Conservation (phyloP, 2,329 filamentous ascomycete species). For the Mycogone perniciosa region DNA sequence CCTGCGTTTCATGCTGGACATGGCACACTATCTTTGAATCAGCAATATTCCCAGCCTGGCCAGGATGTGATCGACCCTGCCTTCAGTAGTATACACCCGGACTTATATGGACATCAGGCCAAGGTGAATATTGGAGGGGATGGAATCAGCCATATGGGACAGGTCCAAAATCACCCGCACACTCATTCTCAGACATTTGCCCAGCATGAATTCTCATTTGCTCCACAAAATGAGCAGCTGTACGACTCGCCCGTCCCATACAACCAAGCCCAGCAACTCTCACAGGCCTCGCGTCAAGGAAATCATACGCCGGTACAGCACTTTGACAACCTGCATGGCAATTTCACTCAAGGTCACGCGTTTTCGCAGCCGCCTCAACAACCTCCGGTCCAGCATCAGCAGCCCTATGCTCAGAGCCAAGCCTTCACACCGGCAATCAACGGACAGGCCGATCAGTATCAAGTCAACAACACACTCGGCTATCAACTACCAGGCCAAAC, state of each 20-base stretch:
- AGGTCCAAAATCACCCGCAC: slow-evolving; percentile 26
- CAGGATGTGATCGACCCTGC: slow-evolving; percentile 33
- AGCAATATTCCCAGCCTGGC: slow-evolving; percentile 28
- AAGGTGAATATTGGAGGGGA: slow-evolving; percentile 24
- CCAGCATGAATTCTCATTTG: slow-evolving; percentile 29
- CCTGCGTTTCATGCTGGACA: slow-evolving; percentile 27
- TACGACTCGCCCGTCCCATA: slow-evolving; percentile 28
- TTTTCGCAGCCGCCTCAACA: slow-evolving; percentile 24
- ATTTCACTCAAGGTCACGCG: slow-evolving; percentile 21
- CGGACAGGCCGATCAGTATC: slow-evolving; percentile 19
- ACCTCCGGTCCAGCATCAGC: slow-evolving; percentile 25
- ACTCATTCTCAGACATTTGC: slow-evolving; percentile 28
- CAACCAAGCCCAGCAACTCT: slow-evolving; percentile 27
- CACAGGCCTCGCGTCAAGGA: slow-evolving; percentile 27
- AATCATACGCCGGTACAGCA: slow-evolving; percentile 28
- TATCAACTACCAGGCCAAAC: slow-evolving; percentile 14
- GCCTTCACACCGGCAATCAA: slow-evolving; percentile 21
- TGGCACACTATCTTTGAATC: slow-evolving; percentile 25
- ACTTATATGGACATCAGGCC: slow-evolving; percentile 31
- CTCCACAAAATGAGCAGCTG: slow-evolving; percentile 25
- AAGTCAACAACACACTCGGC: slow-evolving; percentile 11
- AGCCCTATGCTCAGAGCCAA: slow-evolving; percentile 19
- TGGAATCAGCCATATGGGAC: slow-evolving; percentile 19
- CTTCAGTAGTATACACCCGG: slow-evolving; percentile 32
- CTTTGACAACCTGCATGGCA: slow-evolving; percentile 22